Evolutionary conservation across 345 rosid genomes (phyloP).

Genomic region (Ceriops decandra): DNA sequence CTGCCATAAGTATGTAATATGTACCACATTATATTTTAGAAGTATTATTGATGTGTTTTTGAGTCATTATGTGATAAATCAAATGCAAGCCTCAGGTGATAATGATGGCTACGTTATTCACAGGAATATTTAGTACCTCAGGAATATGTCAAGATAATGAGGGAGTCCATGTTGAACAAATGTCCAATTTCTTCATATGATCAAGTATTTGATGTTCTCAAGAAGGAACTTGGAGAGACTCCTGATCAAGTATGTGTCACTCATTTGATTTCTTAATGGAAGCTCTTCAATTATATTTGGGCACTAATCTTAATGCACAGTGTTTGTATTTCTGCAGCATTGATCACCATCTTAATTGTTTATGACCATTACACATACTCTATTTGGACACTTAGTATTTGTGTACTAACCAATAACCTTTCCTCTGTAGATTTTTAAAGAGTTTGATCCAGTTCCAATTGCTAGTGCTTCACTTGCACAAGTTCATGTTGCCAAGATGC

Average conservation of each 20-base stretch:
- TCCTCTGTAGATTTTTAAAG: slow-evolving; percentile 54
- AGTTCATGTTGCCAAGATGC: slow-evolving; percentile 88
- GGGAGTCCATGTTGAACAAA: slow-evolving; percentile 87
- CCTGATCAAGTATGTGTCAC: slow-evolving; percentile 70
- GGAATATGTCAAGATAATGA: slow-evolving; percentile 79
- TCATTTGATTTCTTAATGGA: slow-evolving; percentile 8
- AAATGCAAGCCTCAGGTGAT: not conserved
- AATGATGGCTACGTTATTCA: not conserved
- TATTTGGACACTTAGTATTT: slow-evolving; percentile 4
- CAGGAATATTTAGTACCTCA: slow-evolving; percentile 86
- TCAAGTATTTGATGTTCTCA: slow-evolving; percentile 86
- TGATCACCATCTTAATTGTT: not conserved
- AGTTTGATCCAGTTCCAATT: slow-evolving; percentile 84
- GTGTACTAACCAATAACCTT: slow-evolving; percentile 8
- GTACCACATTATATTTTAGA: not conserved
- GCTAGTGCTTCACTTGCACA: slow-evolving; percentile 99
- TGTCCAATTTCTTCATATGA: slow-evolving; percentile 92
- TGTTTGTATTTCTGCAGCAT: slow-evolving; percentile 5
- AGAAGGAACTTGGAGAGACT: slow-evolving; percentile 78
- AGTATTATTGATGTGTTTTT: slow-evolving; percentile 7
- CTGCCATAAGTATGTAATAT: slow-evolving; percentile 10
- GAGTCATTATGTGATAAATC: not conserved
- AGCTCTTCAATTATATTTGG: not conserved
- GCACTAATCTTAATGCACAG: not conserved
- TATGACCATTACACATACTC: not conserved